phyloP scores from a whole-genome alignment of 2,329 filamentous ascomycete species.

The Clonostachys rosea region DNA sequence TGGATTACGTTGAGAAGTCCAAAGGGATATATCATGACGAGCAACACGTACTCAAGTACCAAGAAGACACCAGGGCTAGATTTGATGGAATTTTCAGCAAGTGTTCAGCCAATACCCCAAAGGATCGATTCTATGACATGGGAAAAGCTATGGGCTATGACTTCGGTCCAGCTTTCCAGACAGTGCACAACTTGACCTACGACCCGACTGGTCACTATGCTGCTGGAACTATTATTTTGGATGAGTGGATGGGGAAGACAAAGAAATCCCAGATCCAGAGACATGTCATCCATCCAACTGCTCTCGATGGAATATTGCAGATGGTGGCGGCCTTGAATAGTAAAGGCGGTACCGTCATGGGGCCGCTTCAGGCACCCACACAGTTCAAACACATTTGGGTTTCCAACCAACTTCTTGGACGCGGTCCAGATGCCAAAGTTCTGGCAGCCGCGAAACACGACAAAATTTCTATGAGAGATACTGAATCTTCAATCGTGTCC shows the following conservation, averaged over 20 bases:
- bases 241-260: not conserved
- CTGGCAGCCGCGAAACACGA: not conserved
- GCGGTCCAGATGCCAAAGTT: not conserved
- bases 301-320: constrained; percentile 1
- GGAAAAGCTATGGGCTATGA: not conserved
- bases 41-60: no score
- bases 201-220: not conserved
- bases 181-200: not conserved
- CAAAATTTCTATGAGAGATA: not conserved
- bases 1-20: no score
- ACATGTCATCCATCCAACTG: constrained; percentile 1
- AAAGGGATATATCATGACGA: no score
- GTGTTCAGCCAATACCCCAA: no score
- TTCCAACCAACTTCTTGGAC: not conserved
- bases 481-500: not conserved
- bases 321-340: not conserved
- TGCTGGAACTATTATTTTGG: not conserved
- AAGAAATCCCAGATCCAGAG: not conserved
- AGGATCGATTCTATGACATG: no score
- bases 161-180: constrained; percentile 1
- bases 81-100: no score
- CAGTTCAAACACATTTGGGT: not conserved
- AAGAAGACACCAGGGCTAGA: no score
- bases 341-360: no score
- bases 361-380: no score